Evolutionary conservation across 2,329 filamentous ascomycete genomes (phyloP).

Genomic region (Verticillium nonalfalfae): DNA sequence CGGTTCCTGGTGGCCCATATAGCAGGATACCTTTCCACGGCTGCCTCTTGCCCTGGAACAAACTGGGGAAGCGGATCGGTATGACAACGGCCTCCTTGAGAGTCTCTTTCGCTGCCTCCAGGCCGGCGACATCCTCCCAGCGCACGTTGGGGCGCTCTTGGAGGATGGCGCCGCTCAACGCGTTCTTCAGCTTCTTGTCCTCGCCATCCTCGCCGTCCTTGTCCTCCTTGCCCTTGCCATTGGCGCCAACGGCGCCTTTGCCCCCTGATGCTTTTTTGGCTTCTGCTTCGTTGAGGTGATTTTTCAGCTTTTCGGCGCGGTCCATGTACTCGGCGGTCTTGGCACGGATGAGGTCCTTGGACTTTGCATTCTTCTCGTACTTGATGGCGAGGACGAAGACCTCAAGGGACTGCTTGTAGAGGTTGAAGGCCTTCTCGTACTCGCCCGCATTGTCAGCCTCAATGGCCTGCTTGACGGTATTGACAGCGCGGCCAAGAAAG

Average conservation of each 20-base stretch:
- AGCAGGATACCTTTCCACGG: slow-evolving; percentile 98
- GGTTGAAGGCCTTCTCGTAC: slow-evolving; percentile 94
- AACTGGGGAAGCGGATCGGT: slow-evolving; percentile 95
- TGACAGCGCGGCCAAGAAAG: slow-evolving; percentile 94
- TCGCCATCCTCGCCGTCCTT: slow-evolving; percentile 79
- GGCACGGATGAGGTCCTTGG: slow-evolving; percentile 93
- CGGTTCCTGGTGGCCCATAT: slow-evolving; percentile 93
- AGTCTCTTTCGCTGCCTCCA: slow-evolving; percentile 92
- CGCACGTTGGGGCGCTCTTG: slow-evolving; percentile 93
- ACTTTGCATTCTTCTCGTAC: slow-evolving; percentile 98
- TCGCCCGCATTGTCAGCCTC: slow-evolving; percentile 92
- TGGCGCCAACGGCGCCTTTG: slow-evolving; percentile 62
- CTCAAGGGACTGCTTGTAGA: slow-evolving; percentile 93
- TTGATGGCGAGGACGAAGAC: slow-evolving; percentile 98
- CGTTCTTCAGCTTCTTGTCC: slow-evolving; percentile 88
- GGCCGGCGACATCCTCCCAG: slow-evolving; percentile 96
- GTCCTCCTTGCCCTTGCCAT: slow-evolving; percentile 51
- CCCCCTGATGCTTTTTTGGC: slow-evolving; percentile 62
- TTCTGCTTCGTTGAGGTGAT: slow-evolving; percentile 73
- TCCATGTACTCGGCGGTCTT: slow-evolving; percentile 98
- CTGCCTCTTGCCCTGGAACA: slow-evolving; percentile 93
- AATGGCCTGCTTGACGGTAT: slow-evolving; percentile 95
- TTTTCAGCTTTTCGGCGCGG: slow-evolving; percentile 95
- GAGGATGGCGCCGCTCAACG: slow-evolving; percentile 84
- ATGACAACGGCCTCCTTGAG: slow-evolving; percentile 96